Base-by-base conservation (phyloP, 768 basidiomycete species). In the Royoungia palumana region DNA sequence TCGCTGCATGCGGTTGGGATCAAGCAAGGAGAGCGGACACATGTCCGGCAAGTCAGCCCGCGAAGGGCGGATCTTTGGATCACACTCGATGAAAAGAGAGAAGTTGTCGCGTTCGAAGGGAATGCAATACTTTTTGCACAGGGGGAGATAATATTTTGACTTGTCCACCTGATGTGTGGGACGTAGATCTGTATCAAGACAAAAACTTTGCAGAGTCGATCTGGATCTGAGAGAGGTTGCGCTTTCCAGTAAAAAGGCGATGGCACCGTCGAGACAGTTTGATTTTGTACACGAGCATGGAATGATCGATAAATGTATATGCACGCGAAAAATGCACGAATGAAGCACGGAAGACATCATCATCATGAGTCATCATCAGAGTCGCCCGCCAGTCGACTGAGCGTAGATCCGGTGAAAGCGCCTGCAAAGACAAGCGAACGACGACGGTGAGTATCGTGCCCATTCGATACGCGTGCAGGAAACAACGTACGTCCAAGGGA, bases 21-120 rank as follows among this genome's bases (percentile, higher is more conserved):
- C 13, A 60, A 74, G 16, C 38, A 54, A 5, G 55, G 63, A 6
- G 66, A 69, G 30, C 66, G 71, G 46, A 66, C 76, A 27, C 55
- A 57, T 20, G 76, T 77, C 4, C 75, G 62, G 50, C 77, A 80
- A 56, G 79, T 81, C 22, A 81, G 81, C 59, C 52, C 58, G 3
- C 64, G 81, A 37, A 76, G 77, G 8, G 80, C 78, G 2, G 64
- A 72, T 20, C 47, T 81, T 41, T 70, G 62, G 25, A 54, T 80
- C 20, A 48, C 63, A 3, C 77, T 68, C 64, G 61, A 75, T 7
- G 52, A 70, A 32, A 62, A 63, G 13, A 63, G 53, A 17, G 59
- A 57, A 2, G 55, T 55, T 0, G 53, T 77, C 16, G 66, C 44
- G 22, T 50, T 80, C 24, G 62, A 56, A 27, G 78, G 76, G 35